Conservation (phyloP, 495 filamentous ascomycete species). For the Monascus purpureus region DNA sequence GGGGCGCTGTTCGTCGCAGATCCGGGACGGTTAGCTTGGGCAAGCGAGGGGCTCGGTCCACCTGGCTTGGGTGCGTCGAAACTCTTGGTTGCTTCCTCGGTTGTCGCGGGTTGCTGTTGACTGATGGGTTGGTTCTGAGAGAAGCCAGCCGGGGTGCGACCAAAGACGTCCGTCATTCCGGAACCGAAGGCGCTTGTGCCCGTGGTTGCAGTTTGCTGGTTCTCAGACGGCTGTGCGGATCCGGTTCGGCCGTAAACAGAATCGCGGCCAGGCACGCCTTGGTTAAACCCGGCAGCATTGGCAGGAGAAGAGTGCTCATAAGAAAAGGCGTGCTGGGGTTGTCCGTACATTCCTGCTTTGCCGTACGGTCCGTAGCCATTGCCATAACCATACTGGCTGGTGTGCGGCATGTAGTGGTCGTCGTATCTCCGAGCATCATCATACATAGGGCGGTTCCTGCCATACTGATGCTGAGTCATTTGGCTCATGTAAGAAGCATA, state of each 20-base stretch:
- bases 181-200: slow-evolving; percentile 48
- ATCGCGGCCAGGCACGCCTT: slow-evolving; percentile 49
- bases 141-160: slow-evolving; percentile 53
- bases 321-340: slow-evolving; percentile 63
- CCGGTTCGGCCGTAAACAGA: slow-evolving; percentile 67
- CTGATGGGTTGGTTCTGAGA: slow-evolving; percentile 52
- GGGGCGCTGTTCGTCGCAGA: slow-evolving; percentile 66
- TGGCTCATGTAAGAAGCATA: slow-evolving; percentile 70
- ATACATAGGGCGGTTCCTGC: slow-evolving; percentile 39
- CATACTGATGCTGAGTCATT: slow-evolving; percentile 38
- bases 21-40: slow-evolving; percentile 64
- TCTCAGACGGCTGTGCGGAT: slow-evolving; percentile 58
- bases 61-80: slow-evolving; percentile 60
- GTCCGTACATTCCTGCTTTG: slow-evolving; percentile 70
- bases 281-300: slow-evolving; percentile 54
- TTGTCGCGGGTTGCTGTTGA: slow-evolving; percentile 45
- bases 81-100: slow-evolving; percentile 62
- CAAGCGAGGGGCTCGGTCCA: slow-evolving; percentile 75
- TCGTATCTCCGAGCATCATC: slow-evolving; percentile 42
- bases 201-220: slow-evolving; percentile 44
- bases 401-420: slow-evolving; percentile 40
- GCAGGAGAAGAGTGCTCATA: slow-evolving; percentile 70
- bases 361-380: slow-evolving; percentile 65
- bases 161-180: slow-evolving; percentile 66
- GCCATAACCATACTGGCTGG: slow-evolving; percentile 50